Evolutionary conservation across 1,284 basidiomycete genomes (phyloP), one percentile per base, ranked within the genome.

Genomic region (Trametes polyzona): DNA sequence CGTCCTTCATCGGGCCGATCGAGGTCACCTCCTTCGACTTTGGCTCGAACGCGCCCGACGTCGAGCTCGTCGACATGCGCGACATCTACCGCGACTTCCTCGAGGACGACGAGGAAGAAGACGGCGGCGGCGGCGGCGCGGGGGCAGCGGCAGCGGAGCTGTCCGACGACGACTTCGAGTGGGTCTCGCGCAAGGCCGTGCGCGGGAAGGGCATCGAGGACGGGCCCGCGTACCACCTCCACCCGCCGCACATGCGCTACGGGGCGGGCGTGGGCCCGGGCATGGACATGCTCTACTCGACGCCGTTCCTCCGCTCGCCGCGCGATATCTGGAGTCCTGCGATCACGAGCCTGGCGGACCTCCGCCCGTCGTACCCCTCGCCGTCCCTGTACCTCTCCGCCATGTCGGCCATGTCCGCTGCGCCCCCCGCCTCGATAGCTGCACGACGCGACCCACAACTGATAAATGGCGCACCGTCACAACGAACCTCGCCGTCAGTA

Each of bases 81-180:
- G 95, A 98, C 76, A 93, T 98, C 55, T 95, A 96, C 76, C 87
- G 88, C 36, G 95, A 96, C 69, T 98, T 98, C 69, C 79, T 93
- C 50, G 90, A 94, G 62, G 89, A 90, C 57, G 90, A 93, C 64
- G 86, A 89, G 2, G 85, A 80, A 8, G 69, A 74, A 8, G 57
- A 63, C 10, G 59, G 52, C 19, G 57, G 58, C 0, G 75, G 76
- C 26, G 71, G 73, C 39, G 19, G 42, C 19, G 36, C 46, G 6
- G 11, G 33, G 23, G 32, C 46, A 27, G 46, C 33, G 3, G 37
- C 48, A 14, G 80, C 82, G 0, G 82, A 84, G 65, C 77, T 80
- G 24, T 72, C 59, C 57, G 65, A 66, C 30, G 73, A 69, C 21
- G 88, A 82, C 24, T 92, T 84, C 64, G 90, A 92, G 72, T 92